Evolutionary conservation across 768 basidiomycete genomes (phyloP).

Genomic region (Mycena haematopus): DNA sequence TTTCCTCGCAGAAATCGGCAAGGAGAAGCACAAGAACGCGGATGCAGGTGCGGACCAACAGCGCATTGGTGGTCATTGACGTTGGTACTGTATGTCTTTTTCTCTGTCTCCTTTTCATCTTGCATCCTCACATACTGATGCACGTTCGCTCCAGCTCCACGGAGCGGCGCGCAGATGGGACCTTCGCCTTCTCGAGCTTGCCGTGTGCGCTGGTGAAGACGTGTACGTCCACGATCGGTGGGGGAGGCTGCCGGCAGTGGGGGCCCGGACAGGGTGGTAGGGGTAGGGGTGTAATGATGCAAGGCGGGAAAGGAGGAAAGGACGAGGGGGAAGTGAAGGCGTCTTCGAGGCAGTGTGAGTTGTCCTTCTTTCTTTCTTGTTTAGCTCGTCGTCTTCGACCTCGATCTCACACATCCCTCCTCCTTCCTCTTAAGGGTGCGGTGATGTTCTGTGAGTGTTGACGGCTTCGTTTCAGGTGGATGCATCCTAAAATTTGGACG

Average conservation of each 20-base stretch:
- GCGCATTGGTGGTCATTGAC: constrained; percentile 38
- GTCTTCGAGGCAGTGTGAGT: constrained; percentile 84
- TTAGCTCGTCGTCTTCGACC: too few relatives aligned
- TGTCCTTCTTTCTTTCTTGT: too few relatives aligned
- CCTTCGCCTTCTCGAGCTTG: constrained; percentile 83
- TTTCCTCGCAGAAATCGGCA: constrained; percentile 79
- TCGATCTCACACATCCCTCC: too few relatives aligned
- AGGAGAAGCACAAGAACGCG: constrained; percentile 59
- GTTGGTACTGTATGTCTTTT: constrained; percentile 9
- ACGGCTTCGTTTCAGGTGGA: not conserved
- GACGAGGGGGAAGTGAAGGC: constrained; percentile 84
- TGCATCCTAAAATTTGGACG: too few relatives aligned
- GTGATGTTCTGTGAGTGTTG: constrained; percentile 76
- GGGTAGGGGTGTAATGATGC: constrained; percentile 36
- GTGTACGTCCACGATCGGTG: constrained; percentile 50
- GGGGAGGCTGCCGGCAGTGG: constrained; percentile 32
- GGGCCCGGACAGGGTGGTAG: constrained; percentile 47
- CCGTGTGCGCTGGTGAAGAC: constrained; percentile 84
- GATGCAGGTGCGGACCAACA: constrained; percentile 40
- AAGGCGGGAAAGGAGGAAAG: constrained; percentile 65
- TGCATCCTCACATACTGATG: not conserved
- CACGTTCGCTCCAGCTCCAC: constrained; percentile 72
- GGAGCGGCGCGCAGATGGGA: constrained; percentile 87
- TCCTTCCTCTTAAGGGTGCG: constrained; percentile 59
- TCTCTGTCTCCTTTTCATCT: not conserved